Percentiles rank a stretch among this genome's conserved stretches.
phyloP scores from a whole-genome alignment of 345 rosid species.

The Dimocarpus longan region DNA sequence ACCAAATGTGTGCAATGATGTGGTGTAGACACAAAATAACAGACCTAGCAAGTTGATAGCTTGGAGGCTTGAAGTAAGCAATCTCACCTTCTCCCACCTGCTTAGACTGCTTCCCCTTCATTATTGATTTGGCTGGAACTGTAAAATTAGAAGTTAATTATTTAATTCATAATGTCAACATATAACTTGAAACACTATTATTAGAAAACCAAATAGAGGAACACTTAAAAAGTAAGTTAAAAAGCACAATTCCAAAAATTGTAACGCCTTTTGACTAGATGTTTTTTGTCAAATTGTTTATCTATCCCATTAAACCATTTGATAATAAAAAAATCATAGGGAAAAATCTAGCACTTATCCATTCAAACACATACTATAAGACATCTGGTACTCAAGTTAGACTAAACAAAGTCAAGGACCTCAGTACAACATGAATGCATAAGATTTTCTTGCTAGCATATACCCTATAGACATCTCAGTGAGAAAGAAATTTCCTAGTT shows the following conservation, averaged over 20 bases:
- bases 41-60: slow-evolving; percentile 6
- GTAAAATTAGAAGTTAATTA: slow-evolving; percentile 15
- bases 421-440: not conserved
- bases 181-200: not conserved
- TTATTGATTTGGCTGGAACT: slow-evolving; percentile 32
- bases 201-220: not conserved
- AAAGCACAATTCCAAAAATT: not conserved
- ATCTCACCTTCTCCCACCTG: slow-evolving; percentile 42
- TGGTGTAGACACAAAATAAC: not conserved
- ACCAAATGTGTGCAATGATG: not conserved
- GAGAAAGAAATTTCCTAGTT: too few relatives aligned
- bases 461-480: not conserved
- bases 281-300: too few relatives aligned
- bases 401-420: not conserved
- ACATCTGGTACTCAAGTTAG: slow-evolving; percentile 8
- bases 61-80: slow-evolving; percentile 3
- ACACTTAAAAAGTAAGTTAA: not conserved
- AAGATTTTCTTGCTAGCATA: too few relatives aligned
- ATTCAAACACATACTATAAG: too few relatives aligned
- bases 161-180: slow-evolving; percentile 8
- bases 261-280: not conserved
- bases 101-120: slow-evolving; percentile 32
- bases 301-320: too few relatives aligned
- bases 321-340: too few relatives aligned
- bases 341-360: too few relatives aligned